Conservation (phyloP, 345 rosid genomes). For the Populus nigra region DNA sequence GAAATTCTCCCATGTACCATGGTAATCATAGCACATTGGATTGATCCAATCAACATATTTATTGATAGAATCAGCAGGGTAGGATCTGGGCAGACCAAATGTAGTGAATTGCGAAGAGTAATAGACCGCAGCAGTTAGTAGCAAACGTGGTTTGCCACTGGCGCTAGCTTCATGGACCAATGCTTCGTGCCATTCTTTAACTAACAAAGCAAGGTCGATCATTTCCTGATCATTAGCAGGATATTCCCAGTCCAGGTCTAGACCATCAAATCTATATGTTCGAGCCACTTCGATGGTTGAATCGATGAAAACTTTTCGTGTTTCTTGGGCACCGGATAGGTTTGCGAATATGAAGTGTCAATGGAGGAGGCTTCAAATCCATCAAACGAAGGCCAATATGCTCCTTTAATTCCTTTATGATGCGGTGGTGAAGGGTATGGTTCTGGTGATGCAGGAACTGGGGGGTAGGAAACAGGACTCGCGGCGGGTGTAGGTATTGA, state of each 20-base stretch:
- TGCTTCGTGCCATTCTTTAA: slow-evolving; percentile 25
- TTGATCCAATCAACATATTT: slow-evolving; percentile 35
- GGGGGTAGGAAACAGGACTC: not conserved
- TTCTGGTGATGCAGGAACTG: slow-evolving; percentile 5
- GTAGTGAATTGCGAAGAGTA: too few relatives aligned
- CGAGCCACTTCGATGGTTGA: slow-evolving; percentile 41
- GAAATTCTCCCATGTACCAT: slow-evolving; percentile 39
- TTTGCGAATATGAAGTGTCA: slow-evolving; percentile 32
- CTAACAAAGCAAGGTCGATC: slow-evolving; percentile 22
- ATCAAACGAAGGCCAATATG: slow-evolving; percentile 40
- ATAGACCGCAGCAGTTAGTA: slow-evolving; percentile 41
- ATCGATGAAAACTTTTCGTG: slow-evolving; percentile 32
- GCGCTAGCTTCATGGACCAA: slow-evolving; percentile 21
- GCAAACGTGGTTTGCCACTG: slow-evolving; percentile 12
- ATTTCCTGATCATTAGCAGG: slow-evolving; percentile 32
- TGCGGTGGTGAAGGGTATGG: not conserved
- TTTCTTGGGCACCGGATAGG: slow-evolving; percentile 15
- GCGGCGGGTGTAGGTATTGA: not conserved
- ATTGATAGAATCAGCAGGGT: slow-evolving; percentile 25
- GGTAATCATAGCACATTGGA: slow-evolving; percentile 41
- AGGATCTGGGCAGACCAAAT: not conserved
- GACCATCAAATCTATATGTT: slow-evolving; percentile 35
- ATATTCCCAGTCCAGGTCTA: slow-evolving; percentile 53
- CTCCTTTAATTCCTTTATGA: slow-evolving; percentile 32
- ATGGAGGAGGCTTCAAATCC: slow-evolving; percentile 35